A percentile compares a stretch with the other conserved stretches of the same genome.
Conservation (phyloP, 129 eudicot species). For the Kitagawia praeruptora region DNA sequence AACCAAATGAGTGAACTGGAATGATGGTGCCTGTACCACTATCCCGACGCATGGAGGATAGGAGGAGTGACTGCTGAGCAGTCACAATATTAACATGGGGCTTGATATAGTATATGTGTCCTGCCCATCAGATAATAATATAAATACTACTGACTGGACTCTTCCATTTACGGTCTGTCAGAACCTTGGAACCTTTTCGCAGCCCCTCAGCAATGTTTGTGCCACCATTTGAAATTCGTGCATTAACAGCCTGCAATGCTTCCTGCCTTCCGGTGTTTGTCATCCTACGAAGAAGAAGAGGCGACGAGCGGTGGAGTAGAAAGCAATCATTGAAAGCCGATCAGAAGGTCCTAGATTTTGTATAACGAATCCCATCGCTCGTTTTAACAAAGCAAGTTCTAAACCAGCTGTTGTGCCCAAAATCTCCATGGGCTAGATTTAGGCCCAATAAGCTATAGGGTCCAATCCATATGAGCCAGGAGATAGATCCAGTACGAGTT, state of each 20-base stretch:
- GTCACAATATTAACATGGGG: slow-evolving; percentile 15
- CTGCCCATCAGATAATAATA: slow-evolving; percentile 87
- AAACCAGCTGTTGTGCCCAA: no score
- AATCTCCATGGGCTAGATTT: no score
- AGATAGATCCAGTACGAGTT: no score
- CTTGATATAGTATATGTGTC: slow-evolving; percentile 57
- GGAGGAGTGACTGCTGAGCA: slow-evolving; percentile 38
- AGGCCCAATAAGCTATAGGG: no score
- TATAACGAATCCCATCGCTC: slow-evolving; percentile 86
- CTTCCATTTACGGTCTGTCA: slow-evolving; percentile 54
- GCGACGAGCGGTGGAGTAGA: slow-evolving; percentile 78
- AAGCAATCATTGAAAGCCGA: slow-evolving; percentile 73
- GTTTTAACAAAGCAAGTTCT: slow-evolving; percentile 75
- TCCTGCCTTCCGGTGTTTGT: slow-evolving; percentile 53
- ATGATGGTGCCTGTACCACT: slow-evolving; percentile 24
- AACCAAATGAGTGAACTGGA: slow-evolving; percentile 86
- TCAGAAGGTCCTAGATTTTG: slow-evolving; percentile 72
- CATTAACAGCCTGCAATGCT: slow-evolving; percentile 66
- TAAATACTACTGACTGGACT: slow-evolving; percentile 69
- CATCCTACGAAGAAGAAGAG: slow-evolving; percentile 74
- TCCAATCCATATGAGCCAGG: no score
- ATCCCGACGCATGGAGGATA: slow-evolving; percentile 40
- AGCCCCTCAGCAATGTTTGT: slow-evolving; percentile 80
- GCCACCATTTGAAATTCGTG: slow-evolving; percentile 61
- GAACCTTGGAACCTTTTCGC: slow-evolving; percentile 60